A percentile compares a stretch with the other conserved stretches of the same genome.
These are phyloP conservation scores for Plasmodium vivax DNA, from an alignment of 169 alveolate species.

Conservation along the genomic window DNA sequence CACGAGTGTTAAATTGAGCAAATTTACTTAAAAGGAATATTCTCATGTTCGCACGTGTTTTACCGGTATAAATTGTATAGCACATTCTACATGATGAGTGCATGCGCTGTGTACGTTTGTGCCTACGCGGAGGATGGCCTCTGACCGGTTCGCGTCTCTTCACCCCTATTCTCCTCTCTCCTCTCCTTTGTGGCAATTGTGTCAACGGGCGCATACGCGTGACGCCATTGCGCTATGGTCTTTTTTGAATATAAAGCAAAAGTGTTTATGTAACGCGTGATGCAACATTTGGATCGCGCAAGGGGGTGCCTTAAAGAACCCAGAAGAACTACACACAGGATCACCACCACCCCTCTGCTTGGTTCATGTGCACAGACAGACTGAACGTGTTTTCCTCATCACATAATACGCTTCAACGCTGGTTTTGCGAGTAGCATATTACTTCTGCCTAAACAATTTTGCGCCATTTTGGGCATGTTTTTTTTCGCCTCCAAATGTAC, in stretches of 20 bases:
- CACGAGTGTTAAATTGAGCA: slow-evolving; percentile 61
- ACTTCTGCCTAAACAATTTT: no score
- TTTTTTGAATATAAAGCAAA: neutral
- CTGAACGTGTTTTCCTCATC: neutral
- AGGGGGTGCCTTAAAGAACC: neutral
- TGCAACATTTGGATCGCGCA: neutral
- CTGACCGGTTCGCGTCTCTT: neutral
- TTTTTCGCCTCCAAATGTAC: neutral
- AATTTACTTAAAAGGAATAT: slow-evolving; percentile 43
- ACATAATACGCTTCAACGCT: neutral
- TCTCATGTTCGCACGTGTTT: neutral
- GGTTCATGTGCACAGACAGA: neutral
- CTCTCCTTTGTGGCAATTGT: neutral
- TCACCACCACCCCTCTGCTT: neutral
- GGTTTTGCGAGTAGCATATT: neutral
- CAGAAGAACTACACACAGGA: neutral
- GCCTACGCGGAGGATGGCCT: neutral
- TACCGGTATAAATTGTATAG: neutral
- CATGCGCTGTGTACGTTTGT: neutral
- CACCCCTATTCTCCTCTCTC: neutral
- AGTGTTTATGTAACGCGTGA: neutral
- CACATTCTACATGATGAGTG: neutral
- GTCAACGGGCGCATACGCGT: neutral
- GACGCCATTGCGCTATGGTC: neutral
- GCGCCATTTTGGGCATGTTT: neutral